Base-by-base conservation (phyloP, 305 asterid genomes). In the Fraxinus paxiana region DNA sequence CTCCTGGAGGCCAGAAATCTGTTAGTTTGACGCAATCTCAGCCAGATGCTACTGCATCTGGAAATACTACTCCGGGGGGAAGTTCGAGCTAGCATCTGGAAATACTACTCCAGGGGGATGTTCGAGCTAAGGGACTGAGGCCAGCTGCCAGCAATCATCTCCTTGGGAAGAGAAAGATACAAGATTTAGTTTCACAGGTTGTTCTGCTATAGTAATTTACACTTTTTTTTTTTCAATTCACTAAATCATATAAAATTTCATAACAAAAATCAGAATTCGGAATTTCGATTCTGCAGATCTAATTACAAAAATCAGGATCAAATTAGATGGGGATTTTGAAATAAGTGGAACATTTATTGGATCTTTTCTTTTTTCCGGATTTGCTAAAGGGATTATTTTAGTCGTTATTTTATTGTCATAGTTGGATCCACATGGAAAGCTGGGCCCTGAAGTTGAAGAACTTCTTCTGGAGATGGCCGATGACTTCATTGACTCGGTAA, bases 41-140 rank as follows among this genome's bases (percentile, higher is more conserved):
- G 86, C 97, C 97, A 33, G 97, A 94, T 86, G 97, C 93, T 76
- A 91, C 98, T 80, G 97, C 92, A 83, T 92, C 98, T 18, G 99
- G 98, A 77, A 83, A 93, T 24, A 93, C 97, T 46, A 91, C 99
- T 24, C 97, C 97, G 0, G 98, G 97, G 70, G 99, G 97, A 30
- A 94, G 98, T 87, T 92, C 98, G 46, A 96, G 98, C 87, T 97
- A 92, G 97, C 92, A 83, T 92, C 98, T 18, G 99, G 98, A 77
- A 83, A 93, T 24, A 93, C 97, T 46, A 91, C 99, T 24, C 97
- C 97, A 0, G 98, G 97, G 70, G 99, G 97, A 30, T 92, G 98
- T 87, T 92, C 98, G 46, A 96, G 98, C 87, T 97, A 92, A 82
- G 99, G 98, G 84, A 90, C 93, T 38, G 98, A 94, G 86, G 94